Conservation (phyloP, 345 rosid genomes). For the Eucalyptus pauciflora region DNA sequence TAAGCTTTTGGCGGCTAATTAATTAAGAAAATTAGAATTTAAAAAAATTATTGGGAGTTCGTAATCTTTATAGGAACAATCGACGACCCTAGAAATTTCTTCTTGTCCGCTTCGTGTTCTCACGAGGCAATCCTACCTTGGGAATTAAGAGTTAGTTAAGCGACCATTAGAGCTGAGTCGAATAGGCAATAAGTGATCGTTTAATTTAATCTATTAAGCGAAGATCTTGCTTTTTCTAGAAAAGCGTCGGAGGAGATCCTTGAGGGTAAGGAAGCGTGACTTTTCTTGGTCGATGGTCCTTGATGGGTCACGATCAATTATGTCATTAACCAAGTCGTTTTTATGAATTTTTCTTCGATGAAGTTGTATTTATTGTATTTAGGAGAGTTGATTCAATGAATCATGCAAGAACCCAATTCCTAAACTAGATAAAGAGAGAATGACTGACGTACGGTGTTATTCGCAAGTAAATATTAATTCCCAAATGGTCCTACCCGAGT, state of each 20-base stretch:
- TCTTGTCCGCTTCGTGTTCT: neutral
- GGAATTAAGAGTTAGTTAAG: neutral
- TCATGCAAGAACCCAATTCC: neutral
- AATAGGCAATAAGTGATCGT: neutral
- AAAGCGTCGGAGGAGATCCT: neutral
- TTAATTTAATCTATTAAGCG: neutral
- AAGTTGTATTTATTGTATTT: neutral
- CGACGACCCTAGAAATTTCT: neutral
- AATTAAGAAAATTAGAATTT: neutral
- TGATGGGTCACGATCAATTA: neutral
- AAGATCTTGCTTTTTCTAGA: neutral
- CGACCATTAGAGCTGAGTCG: rapidly evolving
- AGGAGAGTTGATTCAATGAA: neutral
- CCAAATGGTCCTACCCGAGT: rapidly evolving
- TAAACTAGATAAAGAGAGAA: neutral
- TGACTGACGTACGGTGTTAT: rapidly evolving
- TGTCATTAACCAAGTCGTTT: neutral
- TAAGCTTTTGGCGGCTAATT: neutral
- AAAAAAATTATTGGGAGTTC: neutral
- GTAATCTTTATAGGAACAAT: neutral
- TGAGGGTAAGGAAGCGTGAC: rapidly evolving
- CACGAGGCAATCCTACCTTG: neutral
- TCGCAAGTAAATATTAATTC: rapidly evolving
- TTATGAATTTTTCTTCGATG: neutral
- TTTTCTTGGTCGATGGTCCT: neutral